These are phyloP conservation scores for Tetradesmus lagerheimii DNA, from an alignment of 139 green algal genomes.

Conservation along the genomic window DNA sequence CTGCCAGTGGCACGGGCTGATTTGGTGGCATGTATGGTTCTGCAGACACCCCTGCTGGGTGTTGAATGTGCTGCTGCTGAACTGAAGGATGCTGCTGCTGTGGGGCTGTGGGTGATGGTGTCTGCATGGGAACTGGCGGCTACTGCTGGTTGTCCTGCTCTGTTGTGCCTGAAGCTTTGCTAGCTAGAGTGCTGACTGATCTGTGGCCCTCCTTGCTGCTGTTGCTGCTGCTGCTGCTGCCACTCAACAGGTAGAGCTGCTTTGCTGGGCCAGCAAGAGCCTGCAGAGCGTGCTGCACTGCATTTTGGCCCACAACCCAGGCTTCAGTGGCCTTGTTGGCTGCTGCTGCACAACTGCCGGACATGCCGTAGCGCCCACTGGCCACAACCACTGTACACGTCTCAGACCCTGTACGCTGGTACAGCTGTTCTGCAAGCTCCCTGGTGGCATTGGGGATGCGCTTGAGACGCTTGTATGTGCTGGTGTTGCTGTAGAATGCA, in stretches of 20 bases:
- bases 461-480: background rate
- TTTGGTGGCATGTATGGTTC: too few relatives aligned
- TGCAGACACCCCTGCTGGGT: too few relatives aligned
- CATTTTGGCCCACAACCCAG: background rate
- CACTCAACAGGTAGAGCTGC: background rate
- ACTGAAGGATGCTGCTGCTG: too few relatives aligned
- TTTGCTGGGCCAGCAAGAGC: background rate
- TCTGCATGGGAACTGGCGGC: too few relatives aligned
- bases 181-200: background rate
- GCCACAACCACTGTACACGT: background rate
- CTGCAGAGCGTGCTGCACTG: background rate
- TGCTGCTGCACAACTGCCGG: background rate
- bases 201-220: background rate
- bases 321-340: background rate
- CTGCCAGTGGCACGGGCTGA: too few relatives aligned
- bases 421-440: conserved; percentile 26
- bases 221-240: background rate
- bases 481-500: background rate
- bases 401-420: conserved; percentile 16
- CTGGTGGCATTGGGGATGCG: background rate
- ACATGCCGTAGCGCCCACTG: conserved; percentile 10
- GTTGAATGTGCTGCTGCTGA: too few relatives aligned
- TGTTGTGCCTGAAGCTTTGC: background rate
- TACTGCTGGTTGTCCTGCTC: background rate
- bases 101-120: too few relatives aligned